Base-by-base conservation (phyloP, 495 filamentous ascomycete species). In the Talaromyces trachyspermus region DNA sequence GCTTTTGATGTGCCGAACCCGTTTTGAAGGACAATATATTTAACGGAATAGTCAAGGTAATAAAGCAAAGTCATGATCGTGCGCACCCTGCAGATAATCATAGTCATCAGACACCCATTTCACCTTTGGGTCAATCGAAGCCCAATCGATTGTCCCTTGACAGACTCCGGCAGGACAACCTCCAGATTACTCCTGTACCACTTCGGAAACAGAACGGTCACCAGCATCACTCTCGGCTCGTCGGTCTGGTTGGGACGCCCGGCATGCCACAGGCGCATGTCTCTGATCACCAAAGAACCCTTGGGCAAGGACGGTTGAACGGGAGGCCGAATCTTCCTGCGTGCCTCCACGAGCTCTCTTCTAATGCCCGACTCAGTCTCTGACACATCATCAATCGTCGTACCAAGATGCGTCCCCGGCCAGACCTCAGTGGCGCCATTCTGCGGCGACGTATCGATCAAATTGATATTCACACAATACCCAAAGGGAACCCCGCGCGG, bases 341-440 rank as follows among this genome's bases (percentile, higher is more conserved):
- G 43, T 32, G 55, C 54, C 39, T 71, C 61, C 0, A 68, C 23
- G 0, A 64, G 36, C 0, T 63, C 55, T 3, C 52, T 52, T n/a
- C 53, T 57, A 1, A 69, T 40, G 10, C 49, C 53, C 36, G 57
- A 19, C 7, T 54, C 26, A 7, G 46, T 50, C 18, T 54, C 54
- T 38, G 65, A 55, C 23, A 65, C 50, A 27, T 50, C 27, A 14
- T 50, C 49, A 4, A 58, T 52, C 3, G 61, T 67, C 14, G 56
- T 54, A 0, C 8, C 4, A 9, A 52, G 41, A 49, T 73, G 66
- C 22, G 59, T 65, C 4, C 69, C 69, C 10, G 64, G 56, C 68
- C 68, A 73, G 30, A 73, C 60, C 53, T 72, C 69, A 8, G 69
- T 70, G 3, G 64, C 60, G 2, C 69, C 67, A 45, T 66, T 72